Conservation (phyloP, 495 filamentous ascomycete genomes). For the Beverwykella pulmonaria region DNA sequence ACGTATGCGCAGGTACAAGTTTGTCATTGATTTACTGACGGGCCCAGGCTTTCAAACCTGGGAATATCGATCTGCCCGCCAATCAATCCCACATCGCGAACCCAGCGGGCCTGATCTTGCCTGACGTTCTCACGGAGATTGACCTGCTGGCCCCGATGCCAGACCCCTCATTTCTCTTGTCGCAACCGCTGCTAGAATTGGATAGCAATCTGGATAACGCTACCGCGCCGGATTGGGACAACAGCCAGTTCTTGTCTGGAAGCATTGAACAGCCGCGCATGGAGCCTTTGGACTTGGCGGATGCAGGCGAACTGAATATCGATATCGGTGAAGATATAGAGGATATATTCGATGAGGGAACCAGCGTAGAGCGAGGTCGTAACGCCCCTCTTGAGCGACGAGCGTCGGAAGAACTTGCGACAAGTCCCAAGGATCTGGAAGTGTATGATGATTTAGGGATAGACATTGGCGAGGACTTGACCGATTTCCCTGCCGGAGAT, state of each 20-base stretch:
- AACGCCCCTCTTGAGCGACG: slow-evolving; percentile 66
- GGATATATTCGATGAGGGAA: slow-evolving; percentile 51
- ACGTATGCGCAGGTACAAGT: slow-evolving; percentile 36
- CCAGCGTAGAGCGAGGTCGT: slow-evolving; percentile 82
- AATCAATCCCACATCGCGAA: slow-evolving; percentile 52
- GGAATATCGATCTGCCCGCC: slow-evolving; percentile 56
- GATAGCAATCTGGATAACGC: slow-evolving; percentile 34
- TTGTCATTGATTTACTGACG: slow-evolving; percentile 15
- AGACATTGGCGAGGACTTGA: slow-evolving; percentile 54
- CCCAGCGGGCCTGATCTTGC: slow-evolving; percentile 57
- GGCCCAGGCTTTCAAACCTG: slow-evolving; percentile 56
- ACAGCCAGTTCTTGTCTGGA: slow-evolving; percentile 41
- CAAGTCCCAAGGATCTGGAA: slow-evolving; percentile 41
- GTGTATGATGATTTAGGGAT: slow-evolving; percentile 48
- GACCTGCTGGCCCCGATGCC: slow-evolving; percentile 67
- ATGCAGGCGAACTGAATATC: slow-evolving; percentile 61
- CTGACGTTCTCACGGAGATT: slow-evolving; percentile 85
- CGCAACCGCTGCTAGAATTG: slow-evolving; percentile 28
- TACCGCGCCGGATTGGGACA: slow-evolving; percentile 45
- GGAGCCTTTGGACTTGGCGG: slow-evolving; percentile 51
- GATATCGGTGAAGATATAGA: slow-evolving; percentile 63
- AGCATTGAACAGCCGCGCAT: slow-evolving; percentile 38
- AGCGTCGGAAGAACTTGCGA: slow-evolving; percentile 61
- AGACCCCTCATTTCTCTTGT: slow-evolving; percentile 46
- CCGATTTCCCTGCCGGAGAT: slow-evolving; percentile 11